Evolutionary conservation across 768 basidiomycete genomes (phyloP).

Genomic region (Udeniomyces megalosporus): DNA sequence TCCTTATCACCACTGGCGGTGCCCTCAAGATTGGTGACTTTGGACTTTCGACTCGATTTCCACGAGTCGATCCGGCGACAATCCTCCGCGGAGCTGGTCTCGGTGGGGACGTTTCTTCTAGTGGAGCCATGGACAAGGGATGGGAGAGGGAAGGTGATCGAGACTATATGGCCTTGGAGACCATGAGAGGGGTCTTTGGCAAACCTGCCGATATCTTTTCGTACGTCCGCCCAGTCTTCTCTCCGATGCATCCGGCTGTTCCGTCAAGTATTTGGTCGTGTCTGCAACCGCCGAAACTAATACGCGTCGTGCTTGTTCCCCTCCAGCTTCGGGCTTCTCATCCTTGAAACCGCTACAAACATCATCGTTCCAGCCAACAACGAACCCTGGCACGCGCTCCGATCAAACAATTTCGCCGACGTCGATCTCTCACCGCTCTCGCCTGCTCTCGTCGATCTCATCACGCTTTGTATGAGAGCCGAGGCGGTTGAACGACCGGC

Average conservation of each 20-base stretch:
- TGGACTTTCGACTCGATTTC: constrained; percentile 94
- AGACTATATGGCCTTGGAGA: constrained; percentile 90
- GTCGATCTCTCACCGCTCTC: constrained; percentile 45
- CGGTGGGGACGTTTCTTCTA: constrained; percentile 3
- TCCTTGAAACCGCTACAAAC: constrained; percentile 88
- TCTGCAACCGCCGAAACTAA: too few species aligned
- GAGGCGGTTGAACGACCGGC: constrained; percentile 46
- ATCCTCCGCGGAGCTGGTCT: constrained; percentile 16
- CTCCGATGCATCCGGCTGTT: too few species aligned
- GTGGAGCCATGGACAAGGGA: constrained; percentile 21
- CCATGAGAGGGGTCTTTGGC: constrained; percentile 77
- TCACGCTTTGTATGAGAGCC: constrained; percentile 61
- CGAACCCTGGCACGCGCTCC: constrained; percentile 80
- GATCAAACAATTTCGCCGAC: constrained; percentile 79
- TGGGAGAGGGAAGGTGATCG: constrained; percentile 97
- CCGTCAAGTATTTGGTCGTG: too few species aligned
- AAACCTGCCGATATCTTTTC: constrained; percentile 94
- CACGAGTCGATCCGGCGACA: constrained; percentile 37
- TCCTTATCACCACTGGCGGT: constrained; percentile 74
- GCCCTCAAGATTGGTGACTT: constrained; percentile 95
- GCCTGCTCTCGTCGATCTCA: constrained; percentile 47
- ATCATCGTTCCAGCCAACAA: constrained; percentile 86
- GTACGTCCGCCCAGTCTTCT: constrained; percentile 39
- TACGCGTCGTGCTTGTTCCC: constrained; percentile 29
- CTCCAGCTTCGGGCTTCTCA: constrained; percentile 76